Evolutionary conservation across 2,329 filamentous ascomycete species (phyloP), one percentile per base, ranked within the genome.

Genomic region (Diaporthe ilicicola): DNA sequence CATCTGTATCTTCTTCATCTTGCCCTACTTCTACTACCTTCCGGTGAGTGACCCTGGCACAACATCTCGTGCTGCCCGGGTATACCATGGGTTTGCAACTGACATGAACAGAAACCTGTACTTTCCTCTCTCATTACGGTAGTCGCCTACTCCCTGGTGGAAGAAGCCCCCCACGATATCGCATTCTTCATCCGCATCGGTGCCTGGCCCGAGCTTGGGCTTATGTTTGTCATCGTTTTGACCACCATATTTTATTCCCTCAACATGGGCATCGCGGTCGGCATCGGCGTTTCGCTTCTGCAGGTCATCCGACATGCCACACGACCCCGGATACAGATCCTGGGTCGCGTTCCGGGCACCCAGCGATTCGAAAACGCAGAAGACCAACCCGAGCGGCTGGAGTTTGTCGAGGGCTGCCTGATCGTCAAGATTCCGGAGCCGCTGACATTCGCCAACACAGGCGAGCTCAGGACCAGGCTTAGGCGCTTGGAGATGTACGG

Each of bases 361-460:
- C 89, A 92, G 74, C 90, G 90, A 6, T 98, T 97, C 77, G 93
- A 95, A 74, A 97, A 97, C 76, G 94, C 95, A 1, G 95, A 91
- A 76, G 84, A 91, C 0, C 89, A 93, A 69, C 88, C 91, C 0
- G 90, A 92, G 54, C 87, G 88, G 34, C 86, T 98, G 3, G 95
- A 98, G 79, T 95, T 97, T 76, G 88, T 98, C 67, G 95, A 98
- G 74, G 94, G 95, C 19, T 97, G 93, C 72, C 85, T 99, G 12
- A 97, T 99, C 72, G 94, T 98, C 77, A 98, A 98, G 85, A 98
- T 99, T 69, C 95, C 96, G 0, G 96, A 99, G 79, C 96, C 96
- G 0, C 85, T 99, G 64, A 98, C 95, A 0, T 99, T 99, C 80
- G 95, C 95, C 78, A 99, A 99, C 80, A 98, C 96, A 0, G 96